Base-by-base conservation (phyloP, 1,284 basidiomycete species). In the Trametes hirsuta region DNA sequence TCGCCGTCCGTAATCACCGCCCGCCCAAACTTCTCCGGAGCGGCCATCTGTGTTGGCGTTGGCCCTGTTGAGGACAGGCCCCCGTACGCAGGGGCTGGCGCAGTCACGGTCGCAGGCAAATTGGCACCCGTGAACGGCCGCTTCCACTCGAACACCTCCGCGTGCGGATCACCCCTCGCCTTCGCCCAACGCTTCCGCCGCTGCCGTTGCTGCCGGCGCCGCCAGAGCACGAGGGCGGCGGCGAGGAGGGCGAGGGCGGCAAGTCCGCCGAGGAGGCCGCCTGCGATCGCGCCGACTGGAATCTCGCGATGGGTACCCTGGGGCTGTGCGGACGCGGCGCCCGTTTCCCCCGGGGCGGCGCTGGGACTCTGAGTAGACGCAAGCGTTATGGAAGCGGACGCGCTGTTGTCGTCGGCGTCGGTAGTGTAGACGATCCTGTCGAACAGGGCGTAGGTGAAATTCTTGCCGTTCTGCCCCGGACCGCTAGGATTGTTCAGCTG, bases 351-450 rank as follows among this genome's bases (percentile, higher is more conserved):
- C 8, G 30, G 30, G 30, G 4, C 30, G 30, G 30, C 30, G 30
- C 30, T 30, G 8, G 30, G 30, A 18, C 18, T 18, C 18, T 18
- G 18, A 30, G 30, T 30, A 8, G 30, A 30, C 8, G 30, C 39
- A 14, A 11, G 39, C 39, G 39, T 14, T 18, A 18, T 18, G 14
- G 39, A 40, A 12, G 39, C 5, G 39, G 39, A 14, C 11, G 39
- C n/a, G 22, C 12, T 24, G 47, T 12, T 24, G 49, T 37, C 10
- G 47, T 45, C 47, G 47, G 11, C 21, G 18, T 39, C 21, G 41
- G 39, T n/a, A 9, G 67, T 65, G 55, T 71, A 72, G 11, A 65
- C 47, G 21, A 69, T 60, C 41, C 70, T 68, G 59, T 73, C 71
- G 35, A 73, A 62, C 1, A 72, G 53, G 1, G 66, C 56, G 25